phyloP scores from a whole-genome alignment of 306 rosid genomes.

The Elaeagnus macrophylla region DNA sequence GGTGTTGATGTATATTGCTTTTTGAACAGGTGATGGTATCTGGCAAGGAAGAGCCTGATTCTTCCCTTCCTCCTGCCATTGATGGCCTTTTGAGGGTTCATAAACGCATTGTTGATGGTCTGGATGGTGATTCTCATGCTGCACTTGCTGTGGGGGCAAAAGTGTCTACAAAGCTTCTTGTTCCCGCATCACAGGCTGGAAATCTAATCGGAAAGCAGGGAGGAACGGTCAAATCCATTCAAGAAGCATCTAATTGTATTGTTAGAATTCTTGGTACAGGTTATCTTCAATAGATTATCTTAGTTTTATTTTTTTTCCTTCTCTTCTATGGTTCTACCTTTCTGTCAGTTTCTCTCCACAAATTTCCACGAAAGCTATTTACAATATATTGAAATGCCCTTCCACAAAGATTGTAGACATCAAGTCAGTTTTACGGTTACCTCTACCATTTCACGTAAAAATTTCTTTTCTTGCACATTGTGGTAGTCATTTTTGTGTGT shows the following conservation, averaged over 20 bases:
- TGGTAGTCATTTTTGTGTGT: too few species aligned
- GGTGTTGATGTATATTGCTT: constrained; percentile 23
- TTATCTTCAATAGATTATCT: constrained; percentile 13
- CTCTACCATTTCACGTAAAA: too few species aligned
- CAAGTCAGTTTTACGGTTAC: too few species aligned
- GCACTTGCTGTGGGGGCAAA: constrained; percentile 46
- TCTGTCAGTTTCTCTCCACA: too few species aligned
- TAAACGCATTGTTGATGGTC: constrained; percentile 73
- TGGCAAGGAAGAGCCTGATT: constrained; percentile 89
- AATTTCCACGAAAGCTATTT: too few species aligned
- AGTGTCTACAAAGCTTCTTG: constrained; percentile 76
- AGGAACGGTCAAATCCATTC: constrained; percentile 90
- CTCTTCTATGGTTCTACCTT: too few species aligned
- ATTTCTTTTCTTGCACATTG: too few species aligned
- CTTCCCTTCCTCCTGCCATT: constrained; percentile 84
- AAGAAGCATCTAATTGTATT: constrained; percentile 84
- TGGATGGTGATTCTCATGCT: constrained; percentile 76
- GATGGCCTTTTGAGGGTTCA: constrained; percentile 96
- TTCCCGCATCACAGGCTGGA: constrained; percentile 96
- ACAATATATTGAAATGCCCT: too few species aligned
- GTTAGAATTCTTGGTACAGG: constrained; percentile 98
- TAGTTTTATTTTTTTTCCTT: too few species aligned
- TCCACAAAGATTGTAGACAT: too few species aligned
- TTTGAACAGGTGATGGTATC: constrained; percentile 88
- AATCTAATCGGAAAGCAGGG: constrained; percentile 97